A percentile compares a stretch with the other conserved stretches of the same genome.
phyloP scores from a whole-genome alignment of 108 stramenopile species.

The Pelagomonas calceolata region DNA sequence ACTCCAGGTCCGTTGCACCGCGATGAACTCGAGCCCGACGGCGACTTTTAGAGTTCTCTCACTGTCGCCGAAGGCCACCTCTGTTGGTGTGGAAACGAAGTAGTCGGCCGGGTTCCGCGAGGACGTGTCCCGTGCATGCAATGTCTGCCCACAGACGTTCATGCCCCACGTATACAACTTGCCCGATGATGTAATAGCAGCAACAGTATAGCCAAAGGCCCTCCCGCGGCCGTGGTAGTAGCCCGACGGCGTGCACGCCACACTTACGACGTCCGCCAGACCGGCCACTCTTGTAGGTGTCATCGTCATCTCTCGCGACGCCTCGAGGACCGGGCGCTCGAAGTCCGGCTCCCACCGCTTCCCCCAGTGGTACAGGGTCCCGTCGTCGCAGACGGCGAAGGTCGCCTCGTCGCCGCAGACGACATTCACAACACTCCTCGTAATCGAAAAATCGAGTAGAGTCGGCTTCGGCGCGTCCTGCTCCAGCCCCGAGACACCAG shows the following conservation, averaged over 20 bases:
- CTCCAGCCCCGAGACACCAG: neutral
- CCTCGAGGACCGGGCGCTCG: no score
- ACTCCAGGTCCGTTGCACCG: no score
- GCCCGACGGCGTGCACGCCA: neutral
- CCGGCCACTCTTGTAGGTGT: neutral
- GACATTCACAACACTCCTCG: neutral
- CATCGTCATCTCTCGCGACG: no score
- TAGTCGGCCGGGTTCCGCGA: no score
- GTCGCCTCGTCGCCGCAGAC: neutral
- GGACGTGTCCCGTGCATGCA: no score
- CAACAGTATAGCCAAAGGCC: neutral
- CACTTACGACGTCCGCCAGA: neutral
- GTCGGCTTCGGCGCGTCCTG: neutral
- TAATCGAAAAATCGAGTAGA: neutral
- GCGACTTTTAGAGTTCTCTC: neutral
- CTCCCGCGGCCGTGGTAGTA: neutral
- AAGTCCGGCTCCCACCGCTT: neutral
- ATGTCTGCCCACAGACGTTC: neutral
- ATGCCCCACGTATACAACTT: neutral
- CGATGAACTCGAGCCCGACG: neutral
- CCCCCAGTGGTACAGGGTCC: neutral
- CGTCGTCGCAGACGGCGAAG: neutral
- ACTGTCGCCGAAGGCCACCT: no score
- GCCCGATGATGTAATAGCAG: neutral
- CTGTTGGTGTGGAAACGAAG: no score